Evolutionary conservation across 2,329 filamentous ascomycete genomes (phyloP).

Genomic region (Malbranchea cinnamomea): DNA sequence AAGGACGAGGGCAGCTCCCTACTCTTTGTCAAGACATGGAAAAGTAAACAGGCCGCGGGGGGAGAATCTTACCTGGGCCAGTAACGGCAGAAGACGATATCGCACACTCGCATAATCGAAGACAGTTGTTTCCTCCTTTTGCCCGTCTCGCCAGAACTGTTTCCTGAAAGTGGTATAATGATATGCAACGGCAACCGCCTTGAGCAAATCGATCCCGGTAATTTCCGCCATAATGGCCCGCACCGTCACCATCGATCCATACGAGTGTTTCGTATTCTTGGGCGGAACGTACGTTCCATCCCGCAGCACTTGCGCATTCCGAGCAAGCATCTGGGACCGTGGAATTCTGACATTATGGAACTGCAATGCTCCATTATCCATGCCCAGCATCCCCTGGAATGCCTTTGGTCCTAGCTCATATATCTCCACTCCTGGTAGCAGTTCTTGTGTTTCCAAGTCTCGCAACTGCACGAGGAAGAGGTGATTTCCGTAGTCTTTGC

Average conservation of each 20-base stretch:
- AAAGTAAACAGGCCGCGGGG: not conserved
- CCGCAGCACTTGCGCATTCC: slow-evolving; percentile 16
- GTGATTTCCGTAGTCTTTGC: slow-evolving; percentile 17
- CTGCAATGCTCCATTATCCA: slow-evolving; percentile 19
- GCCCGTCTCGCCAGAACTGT: slow-evolving; percentile 9
- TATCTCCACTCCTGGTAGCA: slow-evolving; percentile 15
- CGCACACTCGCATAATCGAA: slow-evolving; percentile 14
- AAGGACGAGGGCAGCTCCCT: slow-evolving; percentile 11
- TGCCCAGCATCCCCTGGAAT: slow-evolving; percentile 12
- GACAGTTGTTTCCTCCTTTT: slow-evolving; percentile 10
- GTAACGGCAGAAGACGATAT: slow-evolving; percentile 12
- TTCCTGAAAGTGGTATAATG: slow-evolving; percentile 15
- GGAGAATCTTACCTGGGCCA: slow-evolving; percentile 9
- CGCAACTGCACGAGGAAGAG: slow-evolving; percentile 18
- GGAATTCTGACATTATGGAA: slow-evolving; percentile 22
- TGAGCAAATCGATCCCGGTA: slow-evolving; percentile 16
- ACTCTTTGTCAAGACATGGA: not conserved
- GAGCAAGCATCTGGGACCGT: slow-evolving; percentile 18
- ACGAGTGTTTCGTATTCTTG: slow-evolving; percentile 19
- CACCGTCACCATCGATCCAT: slow-evolving; percentile 21
- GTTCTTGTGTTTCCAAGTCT: slow-evolving; percentile 13
- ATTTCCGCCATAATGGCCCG: slow-evolving; percentile 16
- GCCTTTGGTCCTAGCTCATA: slow-evolving; percentile 17
- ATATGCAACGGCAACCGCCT: slow-evolving; percentile 21
- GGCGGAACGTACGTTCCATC: slow-evolving; percentile 17